Evolutionary conservation across 2,329 filamentous ascomycete species (phyloP), one percentile per base, ranked within the genome.

Genomic region (Pseudomassariella vexata): DNA sequence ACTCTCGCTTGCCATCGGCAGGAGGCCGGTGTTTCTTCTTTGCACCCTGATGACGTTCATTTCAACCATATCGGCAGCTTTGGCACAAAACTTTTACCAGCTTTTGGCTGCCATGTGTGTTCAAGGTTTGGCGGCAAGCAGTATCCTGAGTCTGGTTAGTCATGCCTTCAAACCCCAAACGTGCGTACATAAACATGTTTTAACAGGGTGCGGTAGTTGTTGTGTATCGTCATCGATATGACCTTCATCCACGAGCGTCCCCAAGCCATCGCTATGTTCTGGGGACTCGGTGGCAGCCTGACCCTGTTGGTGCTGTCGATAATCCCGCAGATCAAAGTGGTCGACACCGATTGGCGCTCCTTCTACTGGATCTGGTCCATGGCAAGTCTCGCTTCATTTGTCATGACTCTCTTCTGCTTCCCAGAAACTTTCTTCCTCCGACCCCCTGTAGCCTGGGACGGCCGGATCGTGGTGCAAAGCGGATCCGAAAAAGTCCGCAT

Each of bases 341-440:
- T 49, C 0, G 46, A 45, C 5, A 27, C 36, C 1, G 32, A 55
- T 9, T 63, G 58, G 59, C 51, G 53, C 10, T 21, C 35, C 0
- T 53, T 56, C 31, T 63, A 60, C 39, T 41, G 43, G 14, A 37
- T 36, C 11, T 57, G 53, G 56, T 34, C 46, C 2, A 41, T 49
- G 5, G 48, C 50, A 3, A 38, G 47, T 6, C 19, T 40, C 2
- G 19, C 52, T 4, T 35, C 55, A 0, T 39, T 59, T 14, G 2
- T 57, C 2, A 33, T 56, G 3, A 44, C 47, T 1, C 49, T 57
- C 19, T n/a, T n/a, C n/a, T 38, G 57, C 15, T 47, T 55, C 9
- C 57, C 57, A 1, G 60, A 63, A 28, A 63, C 57, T 2, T 63
- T 57, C 39, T 65, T 62, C 45, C 49, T 58, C 30, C 52, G 61